These are phyloP conservation scores for Solanum neorickii DNA, from an alignment of 257 asterid genomes.

Conservation along the genomic window DNA sequence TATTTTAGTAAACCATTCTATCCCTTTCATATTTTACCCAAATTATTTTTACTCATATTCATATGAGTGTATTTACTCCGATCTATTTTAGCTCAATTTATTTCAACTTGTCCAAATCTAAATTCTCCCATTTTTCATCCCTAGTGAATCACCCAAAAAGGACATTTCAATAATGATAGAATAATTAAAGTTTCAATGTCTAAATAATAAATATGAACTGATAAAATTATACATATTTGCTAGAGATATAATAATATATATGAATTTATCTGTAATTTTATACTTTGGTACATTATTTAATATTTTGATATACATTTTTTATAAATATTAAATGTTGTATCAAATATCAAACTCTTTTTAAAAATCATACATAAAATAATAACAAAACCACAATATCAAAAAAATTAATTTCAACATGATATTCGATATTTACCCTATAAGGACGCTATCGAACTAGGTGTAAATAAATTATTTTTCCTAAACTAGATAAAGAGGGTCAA, in stretches of 20 bases:
- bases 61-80: not conserved
- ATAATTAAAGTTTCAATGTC: no score
- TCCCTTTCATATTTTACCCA: not conserved
- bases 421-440: no score
- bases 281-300: not conserved
- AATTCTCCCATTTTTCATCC: not conserved
- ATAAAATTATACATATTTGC: not conserved
- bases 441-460: no score
- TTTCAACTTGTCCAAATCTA: not conserved
- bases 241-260: not conserved
- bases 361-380: no score
- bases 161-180: not conserved
- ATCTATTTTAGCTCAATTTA: not conserved
- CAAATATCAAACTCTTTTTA: no score
- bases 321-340: no score
- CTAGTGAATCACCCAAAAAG: not conserved
- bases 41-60: not conserved
- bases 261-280: not conserved
- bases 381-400: no score
- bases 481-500: not conserved
- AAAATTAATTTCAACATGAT: not conserved
- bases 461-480: not conserved
- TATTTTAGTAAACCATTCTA: not conserved
- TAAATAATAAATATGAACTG: not conserved
- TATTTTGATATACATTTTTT: no score